Conservation (phyloP, 768 basidiomycete species). For the Pulveroboletus ravenelii region DNA sequence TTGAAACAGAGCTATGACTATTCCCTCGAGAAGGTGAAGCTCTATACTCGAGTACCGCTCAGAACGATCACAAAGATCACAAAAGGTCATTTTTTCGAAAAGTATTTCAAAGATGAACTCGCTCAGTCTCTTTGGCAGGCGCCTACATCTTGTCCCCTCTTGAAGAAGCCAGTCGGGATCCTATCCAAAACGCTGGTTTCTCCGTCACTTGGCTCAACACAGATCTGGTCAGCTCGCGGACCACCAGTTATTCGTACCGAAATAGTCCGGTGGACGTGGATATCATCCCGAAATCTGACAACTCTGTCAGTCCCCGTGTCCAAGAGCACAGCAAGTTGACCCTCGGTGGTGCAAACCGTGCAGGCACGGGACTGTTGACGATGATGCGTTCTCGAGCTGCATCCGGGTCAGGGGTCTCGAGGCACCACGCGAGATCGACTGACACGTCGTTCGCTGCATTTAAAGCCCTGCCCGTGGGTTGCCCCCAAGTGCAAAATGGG, state of each 20-base stretch:
- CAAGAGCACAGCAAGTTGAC: neutral
- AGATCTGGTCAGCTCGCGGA: constrained; percentile 63
- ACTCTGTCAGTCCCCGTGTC: neutral
- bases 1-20: constrained; percentile 81
- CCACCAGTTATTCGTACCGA: constrained; percentile 80
- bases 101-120: neutral
- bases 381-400: constrained; percentile 19
- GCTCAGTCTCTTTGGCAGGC: constrained; percentile 42
- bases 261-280: constrained; percentile 52
- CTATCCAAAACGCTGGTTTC: constrained; percentile 86
- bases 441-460: constrained; percentile 64
- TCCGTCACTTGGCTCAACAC: constrained; percentile 71
- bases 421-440: constrained; percentile 30
- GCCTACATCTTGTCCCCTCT: constrained; percentile 92
- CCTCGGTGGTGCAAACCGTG: neutral
- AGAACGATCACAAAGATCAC: constrained; percentile 71
- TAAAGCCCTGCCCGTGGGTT: constrained; percentile 74
- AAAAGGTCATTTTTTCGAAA: constrained; percentile 51
- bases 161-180: constrained; percentile 87
- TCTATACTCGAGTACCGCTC: constrained; percentile 86
- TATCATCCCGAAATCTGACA: neutral
- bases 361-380: constrained; percentile 22
- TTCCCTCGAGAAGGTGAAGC: constrained; percentile 84
- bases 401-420: constrained; percentile 32
- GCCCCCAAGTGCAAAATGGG: constrained; percentile 42